These are phyloP conservation scores for Scytalidium lignicola DNA, from an alignment of 2,329 filamentous ascomycete genomes.

Conservation along the genomic window DNA sequence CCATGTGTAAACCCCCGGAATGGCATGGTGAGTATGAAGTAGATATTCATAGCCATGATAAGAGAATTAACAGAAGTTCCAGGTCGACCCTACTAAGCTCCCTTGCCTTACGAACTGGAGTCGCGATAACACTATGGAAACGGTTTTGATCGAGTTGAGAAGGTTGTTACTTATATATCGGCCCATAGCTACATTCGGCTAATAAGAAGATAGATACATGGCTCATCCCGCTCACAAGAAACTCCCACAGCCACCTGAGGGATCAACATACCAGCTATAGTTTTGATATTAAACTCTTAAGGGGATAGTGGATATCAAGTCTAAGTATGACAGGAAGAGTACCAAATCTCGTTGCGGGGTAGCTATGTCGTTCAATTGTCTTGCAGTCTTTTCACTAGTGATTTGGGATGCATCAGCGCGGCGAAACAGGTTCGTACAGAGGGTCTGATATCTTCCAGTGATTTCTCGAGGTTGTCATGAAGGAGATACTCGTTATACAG, in stretches of 20 bases:
- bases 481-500: not conserved
- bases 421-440: constrained; percentile 23
- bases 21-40: constrained; percentile 55
- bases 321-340: constrained; percentile 1
- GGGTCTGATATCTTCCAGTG: constrained; percentile 10
- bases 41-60: not conserved
- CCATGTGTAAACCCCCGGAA: constrained; percentile 81
- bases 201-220: constrained; percentile 68
- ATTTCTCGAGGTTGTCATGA: not conserved
- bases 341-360: not conserved
- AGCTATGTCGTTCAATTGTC: not conserved
- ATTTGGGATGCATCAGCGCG: constrained; percentile 28
- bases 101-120: constrained; percentile 88
- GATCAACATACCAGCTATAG: constrained; percentile 48
- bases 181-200: constrained; percentile 20
- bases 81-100: constrained; percentile 80
- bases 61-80: not conserved
- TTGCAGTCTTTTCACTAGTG: constrained; percentile 9
- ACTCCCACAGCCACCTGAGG: constrained; percentile 87
- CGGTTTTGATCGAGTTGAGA: constrained; percentile 79
- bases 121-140: constrained; percentile 92
- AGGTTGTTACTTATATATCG: constrained; percentile 44
- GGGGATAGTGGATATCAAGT: not conserved
- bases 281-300: not conserved
- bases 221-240: constrained; percentile 89